Conservation (phyloP, 441 rosid genomes). For the Gossypium schwendimanii region DNA sequence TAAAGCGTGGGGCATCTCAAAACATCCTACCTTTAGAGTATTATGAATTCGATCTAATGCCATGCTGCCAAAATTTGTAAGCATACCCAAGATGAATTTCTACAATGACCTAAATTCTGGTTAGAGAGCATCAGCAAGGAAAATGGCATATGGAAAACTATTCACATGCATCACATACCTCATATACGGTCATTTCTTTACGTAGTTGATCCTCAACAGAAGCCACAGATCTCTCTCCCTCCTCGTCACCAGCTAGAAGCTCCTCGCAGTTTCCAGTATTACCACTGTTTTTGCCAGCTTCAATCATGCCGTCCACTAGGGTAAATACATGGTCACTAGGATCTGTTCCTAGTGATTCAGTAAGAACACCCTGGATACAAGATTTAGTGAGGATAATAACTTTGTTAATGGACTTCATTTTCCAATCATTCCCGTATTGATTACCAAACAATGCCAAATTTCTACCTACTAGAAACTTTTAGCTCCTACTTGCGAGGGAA, state of each 20-base stretch:
- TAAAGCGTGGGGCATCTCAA: neutral
- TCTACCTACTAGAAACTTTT: conserved; percentile 6
- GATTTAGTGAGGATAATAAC: conserved; percentile 11
- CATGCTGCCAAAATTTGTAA: conserved; percentile 86
- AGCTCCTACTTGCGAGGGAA: conserved; percentile 3
- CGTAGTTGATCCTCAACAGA: conserved; percentile 75
- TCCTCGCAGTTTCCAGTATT: conserved; percentile 45
- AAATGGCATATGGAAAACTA: neutral
- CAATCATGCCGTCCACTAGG: conserved; percentile 57
- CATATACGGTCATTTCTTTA: conserved; percentile 85
- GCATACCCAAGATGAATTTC: conserved; percentile 97
- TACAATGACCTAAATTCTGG: conserved; percentile 28
- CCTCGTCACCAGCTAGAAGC: conserved; percentile 71
- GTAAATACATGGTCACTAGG: conserved; percentile 43
- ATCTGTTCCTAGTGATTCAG: conserved; percentile 47
- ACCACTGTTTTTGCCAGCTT: conserved; percentile 49
- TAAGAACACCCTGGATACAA: conserved; percentile 60
- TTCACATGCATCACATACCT: conserved; percentile 42
- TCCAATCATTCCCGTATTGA: conserved; percentile 4
- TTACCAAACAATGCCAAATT: neutral
- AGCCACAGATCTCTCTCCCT: conserved; percentile 63
- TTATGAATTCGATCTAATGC: conserved; percentile 80
- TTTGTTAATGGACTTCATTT: neutral
- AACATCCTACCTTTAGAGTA: conserved; percentile 68
- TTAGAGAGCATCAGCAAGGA: conserved; percentile 12